Evolutionary conservation across 2,329 filamentous ascomycete species (phyloP), one percentile per base, ranked within the genome.

Genomic region (Raffaelea albimanens): DNA sequence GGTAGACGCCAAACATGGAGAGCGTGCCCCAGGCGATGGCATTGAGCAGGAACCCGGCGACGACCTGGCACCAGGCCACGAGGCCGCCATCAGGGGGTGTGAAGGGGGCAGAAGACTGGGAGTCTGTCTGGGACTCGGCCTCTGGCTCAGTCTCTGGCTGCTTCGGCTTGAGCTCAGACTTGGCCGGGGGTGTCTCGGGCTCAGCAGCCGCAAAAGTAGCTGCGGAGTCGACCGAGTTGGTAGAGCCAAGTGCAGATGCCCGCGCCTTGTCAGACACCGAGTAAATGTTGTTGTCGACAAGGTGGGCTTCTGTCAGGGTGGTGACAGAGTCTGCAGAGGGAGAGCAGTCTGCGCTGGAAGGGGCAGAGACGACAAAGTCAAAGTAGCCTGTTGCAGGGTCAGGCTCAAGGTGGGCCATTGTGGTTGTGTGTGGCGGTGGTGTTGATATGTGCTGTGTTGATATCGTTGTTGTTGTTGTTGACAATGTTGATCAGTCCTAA

Each of bases 1-100:
- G 66, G 66, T 64, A 70, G 41, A 71, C 70, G 46, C 67, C 74
- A 52, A 74, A 78, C 2, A 69, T 66, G 5, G 67, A 61, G 3
- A 69, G 65, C 45, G 69, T 71, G 45, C 74, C 73, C 69, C 73
- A 76, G 5, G 72, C 66, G 49, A 77, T 58, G 46, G 65, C 64
- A 56, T 71, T 74, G 59, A 74, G 62, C 25, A 74, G 62, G 38
- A 70, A 62, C 29, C 66, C 66, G 7, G 71, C 68, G 19, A 71
- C 42, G 9, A 76, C 71, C 55, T 76, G 73, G 1, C 63, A 65
- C 73, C 73, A 77, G 16, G 72, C 73, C 14, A 57, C 52, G 43
- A 65, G 53, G 13, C 72, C 73, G 22, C 72, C 70, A 41, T 74
- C 69, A 0, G 71, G 72, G 2, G 58, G 55, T 7, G 53, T 40